These are phyloP conservation scores for Pluteus cervinus DNA, from an alignment of 768 basidiomycete species.

Conservation along the genomic window DNA sequence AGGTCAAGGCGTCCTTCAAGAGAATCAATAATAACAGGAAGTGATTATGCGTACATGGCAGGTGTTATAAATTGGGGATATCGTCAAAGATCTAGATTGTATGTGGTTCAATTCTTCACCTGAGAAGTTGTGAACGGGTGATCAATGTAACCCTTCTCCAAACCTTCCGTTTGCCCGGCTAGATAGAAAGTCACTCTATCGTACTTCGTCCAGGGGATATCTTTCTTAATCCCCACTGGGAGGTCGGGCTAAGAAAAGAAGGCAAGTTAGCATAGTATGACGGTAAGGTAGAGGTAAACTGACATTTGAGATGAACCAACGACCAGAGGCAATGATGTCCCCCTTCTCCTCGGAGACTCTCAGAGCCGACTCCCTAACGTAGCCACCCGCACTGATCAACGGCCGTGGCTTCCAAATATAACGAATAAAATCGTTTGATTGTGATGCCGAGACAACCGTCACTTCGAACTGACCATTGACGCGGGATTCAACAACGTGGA, in stretches of 20 bases:
- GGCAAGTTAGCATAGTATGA: background rate
- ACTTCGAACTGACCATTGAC: conserved; percentile 11
- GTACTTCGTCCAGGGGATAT: conserved; percentile 25
- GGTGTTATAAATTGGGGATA: too few species aligned
- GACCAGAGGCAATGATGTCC: conserved; percentile 23
- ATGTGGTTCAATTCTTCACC: too few species aligned
- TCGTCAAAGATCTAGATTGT: too few species aligned
- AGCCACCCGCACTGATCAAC: conserved; percentile 39
- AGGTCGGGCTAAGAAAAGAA: conserved; percentile 34
- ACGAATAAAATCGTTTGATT: conserved; percentile 38
- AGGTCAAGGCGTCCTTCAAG: too few species aligned
- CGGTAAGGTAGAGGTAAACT: conserved; percentile 9
- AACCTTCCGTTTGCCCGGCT: conserved; percentile 16
- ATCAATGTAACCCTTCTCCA: conserved; percentile 22
- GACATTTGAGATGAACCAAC: conserved; percentile 26
- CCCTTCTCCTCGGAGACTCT: conserved; percentile 27
- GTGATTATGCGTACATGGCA: too few species aligned
- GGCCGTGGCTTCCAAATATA: conserved; percentile 36
- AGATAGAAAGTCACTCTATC: conserved; percentile 35
- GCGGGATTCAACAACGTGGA: conserved; percentile 43
- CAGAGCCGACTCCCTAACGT: conserved; percentile 33
- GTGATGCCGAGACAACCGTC: conserved; percentile 3
- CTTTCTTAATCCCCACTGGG: conserved; percentile 25
- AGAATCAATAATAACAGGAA: too few species aligned
- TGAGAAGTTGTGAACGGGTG: too few species aligned